Conservation (phyloP, 139 green algal genomes). For the Chlorella ohadii region DNA sequence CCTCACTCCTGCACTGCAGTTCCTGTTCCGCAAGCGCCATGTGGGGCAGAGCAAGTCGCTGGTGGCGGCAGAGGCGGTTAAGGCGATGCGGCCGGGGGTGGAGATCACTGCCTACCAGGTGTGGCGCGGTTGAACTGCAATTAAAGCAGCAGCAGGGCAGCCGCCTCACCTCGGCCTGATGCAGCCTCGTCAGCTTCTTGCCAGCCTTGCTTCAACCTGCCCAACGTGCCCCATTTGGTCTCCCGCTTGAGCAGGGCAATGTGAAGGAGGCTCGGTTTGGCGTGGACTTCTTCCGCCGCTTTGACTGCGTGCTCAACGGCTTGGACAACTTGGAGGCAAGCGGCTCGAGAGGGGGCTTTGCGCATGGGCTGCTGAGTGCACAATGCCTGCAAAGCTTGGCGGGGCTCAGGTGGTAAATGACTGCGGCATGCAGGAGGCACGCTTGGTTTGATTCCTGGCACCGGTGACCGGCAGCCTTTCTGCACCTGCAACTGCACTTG, state of each 20-base stretch:
- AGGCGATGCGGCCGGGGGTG: conserved; percentile 60
- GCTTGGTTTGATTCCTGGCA: no score
- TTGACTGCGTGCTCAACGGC: conserved; percentile 96
- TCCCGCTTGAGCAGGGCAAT: conserved; percentile 53
- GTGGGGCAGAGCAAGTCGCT: conserved; percentile 94
- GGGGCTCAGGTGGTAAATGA: no score
- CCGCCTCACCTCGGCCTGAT: neutral
- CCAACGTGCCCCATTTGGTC: no score
- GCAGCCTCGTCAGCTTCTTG: neutral
- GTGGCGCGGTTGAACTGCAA: neutral
- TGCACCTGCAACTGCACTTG: no score
- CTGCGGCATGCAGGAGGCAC: no score
- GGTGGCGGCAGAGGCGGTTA: conserved; percentile 86
- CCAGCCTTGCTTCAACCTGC: neutral
- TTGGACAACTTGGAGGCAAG: conserved; percentile 94
- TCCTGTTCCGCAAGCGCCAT: conserved; percentile 96
- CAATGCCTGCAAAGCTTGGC: no score
- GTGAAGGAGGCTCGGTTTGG: conserved; percentile 80
- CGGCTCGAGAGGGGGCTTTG: no score
- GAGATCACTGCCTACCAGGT: conserved; percentile 83
- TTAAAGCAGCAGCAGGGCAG: neutral
- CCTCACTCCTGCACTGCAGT: conserved; percentile 67
- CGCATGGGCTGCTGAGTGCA: no score
- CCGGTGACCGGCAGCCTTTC: no score
- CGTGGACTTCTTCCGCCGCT: conserved; percentile 90